Conservation (phyloP, 306 rosid species). For the Lathyrus tuberosus region DNA sequence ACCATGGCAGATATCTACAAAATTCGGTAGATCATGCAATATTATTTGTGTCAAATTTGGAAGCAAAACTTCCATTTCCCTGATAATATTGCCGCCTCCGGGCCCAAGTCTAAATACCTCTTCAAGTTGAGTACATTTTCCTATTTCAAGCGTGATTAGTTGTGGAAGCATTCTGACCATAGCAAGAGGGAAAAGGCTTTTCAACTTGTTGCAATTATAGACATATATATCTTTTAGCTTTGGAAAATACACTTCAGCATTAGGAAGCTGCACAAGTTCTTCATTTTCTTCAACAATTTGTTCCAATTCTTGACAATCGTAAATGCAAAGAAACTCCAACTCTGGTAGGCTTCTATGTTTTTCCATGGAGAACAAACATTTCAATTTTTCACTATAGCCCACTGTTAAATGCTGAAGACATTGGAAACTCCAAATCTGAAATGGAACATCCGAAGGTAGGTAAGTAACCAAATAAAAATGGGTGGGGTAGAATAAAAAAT, state of each 20-base stretch:
- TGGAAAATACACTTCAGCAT: neutral
- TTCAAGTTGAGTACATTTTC: neutral
- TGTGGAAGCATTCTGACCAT: constrained; percentile 22
- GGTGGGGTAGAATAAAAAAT: too few species aligned
- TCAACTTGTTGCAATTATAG: neutral
- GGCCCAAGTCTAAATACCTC: neutral
- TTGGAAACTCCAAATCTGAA: too few species aligned
- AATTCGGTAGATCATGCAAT: neutral
- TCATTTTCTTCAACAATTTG: neutral
- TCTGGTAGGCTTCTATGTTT: neutral
- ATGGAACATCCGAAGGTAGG: too few species aligned
- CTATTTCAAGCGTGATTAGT: neutral
- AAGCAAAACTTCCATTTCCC: neutral
- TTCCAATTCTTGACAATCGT: neutral
- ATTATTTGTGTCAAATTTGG: neutral
- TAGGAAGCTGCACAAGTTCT: neutral
- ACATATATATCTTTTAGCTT: neutral
- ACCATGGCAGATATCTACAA: constrained; percentile 1
- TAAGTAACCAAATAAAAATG: too few species aligned
- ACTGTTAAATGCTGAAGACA: too few species aligned
- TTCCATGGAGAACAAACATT: too few species aligned
- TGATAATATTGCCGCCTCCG: neutral
- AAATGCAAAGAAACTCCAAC: neutral
- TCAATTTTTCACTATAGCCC: too few species aligned
- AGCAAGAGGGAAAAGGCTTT: neutral